phyloP scores from a whole-genome alignment of 2,329 filamentous ascomycete species.

The Domatiomyces globalis region DNA sequence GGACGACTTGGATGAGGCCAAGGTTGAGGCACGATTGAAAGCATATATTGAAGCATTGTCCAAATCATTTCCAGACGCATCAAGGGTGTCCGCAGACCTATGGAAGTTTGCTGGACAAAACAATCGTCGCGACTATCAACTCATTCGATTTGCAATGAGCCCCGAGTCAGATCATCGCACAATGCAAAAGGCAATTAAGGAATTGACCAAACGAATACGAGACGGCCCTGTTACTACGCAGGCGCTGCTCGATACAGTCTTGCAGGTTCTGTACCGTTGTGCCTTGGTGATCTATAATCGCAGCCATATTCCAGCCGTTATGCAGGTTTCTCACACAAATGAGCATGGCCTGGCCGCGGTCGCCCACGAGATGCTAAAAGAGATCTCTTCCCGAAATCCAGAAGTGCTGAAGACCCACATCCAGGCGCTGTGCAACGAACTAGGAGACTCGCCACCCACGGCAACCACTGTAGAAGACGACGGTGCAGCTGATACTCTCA shows the following conservation, averaged over 20 bases:
- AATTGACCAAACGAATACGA: slow-evolving; percentile 70
- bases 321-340: slow-evolving; percentile 73
- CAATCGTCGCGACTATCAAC: slow-evolving; percentile 76
- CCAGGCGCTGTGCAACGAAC: slow-evolving; percentile 73
- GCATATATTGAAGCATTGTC: slow-evolving; percentile 60
- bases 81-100: slow-evolving; percentile 60
- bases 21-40: slow-evolving; percentile 54
- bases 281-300: slow-evolving; percentile 82
- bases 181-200: slow-evolving; percentile 77
- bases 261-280: slow-evolving; percentile 68
- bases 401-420: slow-evolving; percentile 88
- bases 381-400: slow-evolving; percentile 80
- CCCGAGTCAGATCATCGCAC: slow-evolving; percentile 85
- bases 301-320: slow-evolving; percentile 81
- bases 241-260: slow-evolving; percentile 58
- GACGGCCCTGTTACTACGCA: slow-evolving; percentile 37
- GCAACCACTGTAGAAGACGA: slow-evolving; percentile 53
- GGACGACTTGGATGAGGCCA: slow-evolving; percentile 49
- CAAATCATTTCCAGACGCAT: slow-evolving; percentile 60
- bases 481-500: slow-evolving; percentile 74
- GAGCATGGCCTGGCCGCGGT: slow-evolving; percentile 61
- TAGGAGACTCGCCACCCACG: slow-evolving; percentile 67
- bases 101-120: slow-evolving; percentile 84
- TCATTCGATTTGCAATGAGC: slow-evolving; percentile 73
- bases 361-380: slow-evolving; percentile 78